These are phyloP conservation scores for Saccharomyces eubayanus DNA, from an alignment of 805 yeast genomes.

Conservation along the genomic window DNA sequence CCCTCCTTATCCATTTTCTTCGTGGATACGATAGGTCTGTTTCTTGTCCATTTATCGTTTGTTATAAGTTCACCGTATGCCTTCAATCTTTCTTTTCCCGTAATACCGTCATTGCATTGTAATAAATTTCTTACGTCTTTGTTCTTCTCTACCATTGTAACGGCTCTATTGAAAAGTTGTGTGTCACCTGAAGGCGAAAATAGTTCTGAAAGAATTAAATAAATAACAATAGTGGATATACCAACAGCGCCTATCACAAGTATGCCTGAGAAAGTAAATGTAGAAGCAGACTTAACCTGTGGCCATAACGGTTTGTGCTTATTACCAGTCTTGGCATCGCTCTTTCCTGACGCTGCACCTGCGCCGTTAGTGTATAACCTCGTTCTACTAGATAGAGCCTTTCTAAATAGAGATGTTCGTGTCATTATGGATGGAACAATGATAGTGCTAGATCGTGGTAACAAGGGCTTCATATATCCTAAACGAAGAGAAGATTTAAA, in stretches of 20 bases:
- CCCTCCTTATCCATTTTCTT: slow-evolving; percentile 61
- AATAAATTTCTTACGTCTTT: slow-evolving; percentile 49
- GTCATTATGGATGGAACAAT: neutral
- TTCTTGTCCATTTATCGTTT: slow-evolving; percentile 75
- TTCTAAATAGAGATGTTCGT: neutral
- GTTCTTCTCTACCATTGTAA: slow-evolving; percentile 64
- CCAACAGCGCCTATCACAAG: slow-evolving; percentile 64
- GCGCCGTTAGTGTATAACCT: neutral
- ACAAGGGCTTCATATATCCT: neutral
- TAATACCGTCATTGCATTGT: slow-evolving; percentile 36
- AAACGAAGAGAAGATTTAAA: neutral
- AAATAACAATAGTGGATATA: slow-evolving; percentile 58
- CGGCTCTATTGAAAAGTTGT: slow-evolving; percentile 80
- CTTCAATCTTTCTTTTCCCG: slow-evolving; percentile 51
- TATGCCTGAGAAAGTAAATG: slow-evolving; percentile 52
- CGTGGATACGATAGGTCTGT: slow-evolving; percentile 69
- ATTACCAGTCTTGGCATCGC: slow-evolving; percentile 22
- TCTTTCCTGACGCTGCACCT: neutral
- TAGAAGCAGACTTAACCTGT: slow-evolving; percentile 46
- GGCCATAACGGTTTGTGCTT: slow-evolving; percentile 32
- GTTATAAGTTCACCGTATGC: slow-evolving; percentile 72
- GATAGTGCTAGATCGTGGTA: neutral
- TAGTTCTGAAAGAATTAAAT: slow-evolving; percentile 68
- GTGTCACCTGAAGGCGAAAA: slow-evolving; percentile 89
- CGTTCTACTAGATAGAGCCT: neutral